These are phyloP conservation scores for Babesia caballi DNA, from an alignment of 169 alveolate species.

Conservation along the genomic window DNA sequence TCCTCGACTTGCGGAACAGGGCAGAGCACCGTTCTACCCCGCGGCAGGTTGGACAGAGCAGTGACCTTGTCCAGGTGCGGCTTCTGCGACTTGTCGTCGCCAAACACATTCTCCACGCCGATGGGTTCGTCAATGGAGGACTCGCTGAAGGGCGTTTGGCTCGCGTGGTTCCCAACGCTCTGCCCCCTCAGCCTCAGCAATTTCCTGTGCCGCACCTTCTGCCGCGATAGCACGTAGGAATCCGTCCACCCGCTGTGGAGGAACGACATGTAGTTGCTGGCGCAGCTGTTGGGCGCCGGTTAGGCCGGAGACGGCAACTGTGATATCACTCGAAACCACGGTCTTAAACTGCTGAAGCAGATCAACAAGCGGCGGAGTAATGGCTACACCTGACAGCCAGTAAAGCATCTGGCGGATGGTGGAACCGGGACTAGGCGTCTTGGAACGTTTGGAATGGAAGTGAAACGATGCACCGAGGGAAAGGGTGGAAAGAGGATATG, in stretches of 20 bases:
- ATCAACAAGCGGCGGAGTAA: too few species aligned
- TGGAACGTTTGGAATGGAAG: too few species aligned
- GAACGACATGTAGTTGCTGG: slow-evolving; percentile 83
- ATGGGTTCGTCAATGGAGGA: background rate
- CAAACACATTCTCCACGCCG: slow-evolving; percentile 22
- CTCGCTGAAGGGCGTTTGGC: background rate
- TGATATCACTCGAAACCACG: too few species aligned
- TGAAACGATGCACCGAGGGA: too few species aligned
- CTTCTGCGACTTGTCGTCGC: slow-evolving; percentile 7
- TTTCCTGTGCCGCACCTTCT: background rate
- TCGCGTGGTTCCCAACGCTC: background rate
- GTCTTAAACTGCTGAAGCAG: too few species aligned
- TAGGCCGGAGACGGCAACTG: too few species aligned
- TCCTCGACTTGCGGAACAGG: slow-evolving; percentile 10
- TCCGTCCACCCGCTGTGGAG: slow-evolving; percentile 87
- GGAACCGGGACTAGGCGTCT: too few species aligned
- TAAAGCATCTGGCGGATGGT: too few species aligned
- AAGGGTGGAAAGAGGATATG: too few species aligned
- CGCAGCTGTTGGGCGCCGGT: slow-evolving; percentile 86
- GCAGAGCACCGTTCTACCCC: slow-evolving; percentile 24
- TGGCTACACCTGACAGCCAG: too few species aligned
- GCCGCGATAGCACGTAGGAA: slow-evolving; percentile 65
- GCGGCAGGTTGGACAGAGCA: slow-evolving; percentile 20
- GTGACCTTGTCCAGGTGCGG: slow-evolving; percentile 40
- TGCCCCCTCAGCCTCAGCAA: background rate